Evolutionary conservation across 1,284 basidiomycete genomes (phyloP), one percentile per base, ranked within the genome.

Genomic region (Vanrija sp.): DNA sequence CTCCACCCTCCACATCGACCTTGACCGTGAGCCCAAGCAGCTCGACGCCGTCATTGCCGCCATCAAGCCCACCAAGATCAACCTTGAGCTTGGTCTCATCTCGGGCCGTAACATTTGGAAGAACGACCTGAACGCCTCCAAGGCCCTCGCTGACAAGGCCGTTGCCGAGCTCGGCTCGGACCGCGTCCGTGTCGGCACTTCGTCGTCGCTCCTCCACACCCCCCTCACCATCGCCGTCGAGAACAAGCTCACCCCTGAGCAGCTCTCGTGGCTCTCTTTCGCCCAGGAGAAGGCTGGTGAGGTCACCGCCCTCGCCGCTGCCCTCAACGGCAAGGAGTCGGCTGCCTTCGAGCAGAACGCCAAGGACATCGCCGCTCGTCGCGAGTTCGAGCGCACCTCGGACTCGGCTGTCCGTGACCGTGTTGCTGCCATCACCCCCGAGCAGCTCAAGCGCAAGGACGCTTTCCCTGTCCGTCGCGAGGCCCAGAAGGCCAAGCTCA

Each of bases 31-130:
- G 61, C 89, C 94, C 52, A 83, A 79, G 65, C 95, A 98, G 79
- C 86, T 99, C 67, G 88, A 91, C 57, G 81, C 83, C 48, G 90
- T 93, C 61, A 65, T 97, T 61, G 82, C 83, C 51, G 92, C 92
- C 58, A 77, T 98, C 77, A 94, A 92, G 83, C 73, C 82, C 60
- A 92, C 89, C 65, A 80, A 81, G 75, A 84, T 94, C 65, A 77
- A 86, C 61, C 83, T 99, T 57, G 98, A 96, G 56, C 87, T 98
- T 64, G 96, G 96, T 81, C 78, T 98, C 62, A 90, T 99, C 64
- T 98, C 96, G 43, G 96, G 96, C 62, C 92, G 96, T 75, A 98
- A 98, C 83, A 92, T 99, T 81, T 99, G 96, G 96, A 99, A 98
- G 86, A 90, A 87, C 62, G 95, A 98, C 81, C 87, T 98, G 71